Conservation (phyloP, 495 filamentous ascomycete species). For the Penicillium nucicola region DNA sequence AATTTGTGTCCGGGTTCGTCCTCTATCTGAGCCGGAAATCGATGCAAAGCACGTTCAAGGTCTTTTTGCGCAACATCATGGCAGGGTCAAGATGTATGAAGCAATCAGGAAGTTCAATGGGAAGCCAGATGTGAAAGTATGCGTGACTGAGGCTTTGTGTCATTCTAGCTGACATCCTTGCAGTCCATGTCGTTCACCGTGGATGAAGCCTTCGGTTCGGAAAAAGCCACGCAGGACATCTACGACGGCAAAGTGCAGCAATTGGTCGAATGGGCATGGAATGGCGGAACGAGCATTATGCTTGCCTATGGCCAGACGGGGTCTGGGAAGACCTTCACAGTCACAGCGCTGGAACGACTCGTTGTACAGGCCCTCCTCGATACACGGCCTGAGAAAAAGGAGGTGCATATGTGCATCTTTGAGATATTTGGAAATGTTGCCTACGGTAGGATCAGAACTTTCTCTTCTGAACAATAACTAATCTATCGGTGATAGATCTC, state of each 20-base stretch:
- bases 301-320: constrained; percentile 49
- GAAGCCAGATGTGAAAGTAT: too few species aligned
- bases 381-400: constrained; percentile 16
- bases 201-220: too few species aligned
- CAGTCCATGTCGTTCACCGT: too few species aligned
- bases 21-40: too few species aligned
- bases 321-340: constrained; percentile 46
- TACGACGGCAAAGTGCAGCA: constrained; percentile 21
- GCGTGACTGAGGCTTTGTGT: too few species aligned
- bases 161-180: too few species aligned
- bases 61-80: too few species aligned
- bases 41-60: too few species aligned
- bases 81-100: too few species aligned
- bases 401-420: constrained; percentile 26
- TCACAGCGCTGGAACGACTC: constrained; percentile 23
- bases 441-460: constrained; percentile 9
- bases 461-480: neutral
- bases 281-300: constrained; percentile 30
- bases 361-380: constrained; percentile 25
- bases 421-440: constrained; percentile 31
- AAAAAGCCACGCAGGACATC: neutral
- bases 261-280: constrained; percentile 28
- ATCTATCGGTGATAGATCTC: too few species aligned
- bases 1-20: too few species aligned
- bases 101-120: too few species aligned